Evolutionary conservation across 129 eudicot species (phyloP), one percentile per base, ranked within the genome.

Genomic region (Flaveria sonorensis): DNA sequence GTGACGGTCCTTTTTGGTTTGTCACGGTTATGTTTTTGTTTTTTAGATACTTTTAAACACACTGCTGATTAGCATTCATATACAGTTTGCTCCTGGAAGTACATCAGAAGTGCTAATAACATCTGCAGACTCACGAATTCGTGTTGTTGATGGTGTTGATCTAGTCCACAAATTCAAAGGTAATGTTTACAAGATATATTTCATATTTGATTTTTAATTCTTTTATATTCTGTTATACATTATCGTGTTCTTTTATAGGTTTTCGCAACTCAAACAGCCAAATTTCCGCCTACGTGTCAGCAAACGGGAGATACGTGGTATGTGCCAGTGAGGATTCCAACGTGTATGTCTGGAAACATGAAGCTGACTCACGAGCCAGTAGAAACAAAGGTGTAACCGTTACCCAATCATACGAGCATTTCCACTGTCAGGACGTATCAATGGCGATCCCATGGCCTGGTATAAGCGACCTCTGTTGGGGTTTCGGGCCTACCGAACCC

Each of bases 381-480:
- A 77, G 93, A 79, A 90, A 52, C 81, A 93, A 90, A 81, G 85
- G 92, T 4, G 90, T 93, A 14, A 90, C 87, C 0, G 91, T 86
- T 10, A 93, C 96, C 2, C 96, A 83, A 47, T 86, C 97, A 1
- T 93, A 90, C 70, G 98, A 93, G 80, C 90, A 87, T 70, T 93
- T 93, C 65, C 96, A 93, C 77, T 93, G 96, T 77, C 97, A 87
- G 87, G 98, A 93, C 50, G 98, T 91, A 19, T 85, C 97, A 12
- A 87, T 82, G 60, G 98, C 98, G 36, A 87, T 91, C 73, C 99
- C 99, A 23, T 94, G 99, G 99, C 99, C 99, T 10, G 97, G 97
- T 16, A 74, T 83, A 45, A 71, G 59, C 11, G 96, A 88, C 55
- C 39, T 81, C 1, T 86, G 81, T 0, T 90, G 89, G 88, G 90